Percentiles rank a stretch among this genome's conserved stretches.
Evolutionary conservation across 225 moss, liverwort and hornwort species (phyloP).

Genomic region (Asterella californica): DNA sequence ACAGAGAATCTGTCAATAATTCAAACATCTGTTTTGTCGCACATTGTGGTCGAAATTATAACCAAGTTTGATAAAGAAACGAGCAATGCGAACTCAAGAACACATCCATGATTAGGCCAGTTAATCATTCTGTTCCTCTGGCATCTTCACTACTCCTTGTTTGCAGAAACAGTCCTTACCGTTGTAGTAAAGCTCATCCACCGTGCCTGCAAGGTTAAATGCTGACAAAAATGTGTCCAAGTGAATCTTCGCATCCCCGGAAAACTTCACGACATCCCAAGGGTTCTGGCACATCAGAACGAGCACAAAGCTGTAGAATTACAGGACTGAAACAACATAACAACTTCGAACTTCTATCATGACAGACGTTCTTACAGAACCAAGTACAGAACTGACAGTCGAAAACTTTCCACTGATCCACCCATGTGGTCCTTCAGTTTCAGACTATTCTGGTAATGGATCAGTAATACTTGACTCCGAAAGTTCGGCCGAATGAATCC

Average conservation of each 20-base stretch:
- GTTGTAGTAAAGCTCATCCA: conserved; percentile 64
- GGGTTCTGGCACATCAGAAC: conserved; percentile 64
- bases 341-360: background rate
- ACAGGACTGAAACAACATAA: background rate
- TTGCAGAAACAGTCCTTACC: conserved; percentile 32
- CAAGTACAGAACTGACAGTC: background rate
- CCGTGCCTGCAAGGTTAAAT: conserved; percentile 72
- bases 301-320: background rate
- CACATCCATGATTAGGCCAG: background rate
- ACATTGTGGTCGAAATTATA: background rate
- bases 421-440: too few relatives aligned
- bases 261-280: conserved; percentile 70
- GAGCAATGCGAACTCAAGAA: background rate
- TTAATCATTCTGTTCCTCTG: too few relatives aligned
- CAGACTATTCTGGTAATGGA: too few relatives aligned
- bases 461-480: too few relatives aligned
- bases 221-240: conserved; percentile 79
- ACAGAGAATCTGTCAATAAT: background rate
- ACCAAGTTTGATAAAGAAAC: background rate
- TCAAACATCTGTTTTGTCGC: background rate
- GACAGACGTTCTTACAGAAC: background rate
- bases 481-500: too few relatives aligned
- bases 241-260: conserved; percentile 76
- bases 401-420: too few relatives aligned
- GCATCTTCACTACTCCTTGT: background rate